Conservation (phyloP, 2,329 filamentous ascomycete genomes). For the Erysiphe pulchra region DNA sequence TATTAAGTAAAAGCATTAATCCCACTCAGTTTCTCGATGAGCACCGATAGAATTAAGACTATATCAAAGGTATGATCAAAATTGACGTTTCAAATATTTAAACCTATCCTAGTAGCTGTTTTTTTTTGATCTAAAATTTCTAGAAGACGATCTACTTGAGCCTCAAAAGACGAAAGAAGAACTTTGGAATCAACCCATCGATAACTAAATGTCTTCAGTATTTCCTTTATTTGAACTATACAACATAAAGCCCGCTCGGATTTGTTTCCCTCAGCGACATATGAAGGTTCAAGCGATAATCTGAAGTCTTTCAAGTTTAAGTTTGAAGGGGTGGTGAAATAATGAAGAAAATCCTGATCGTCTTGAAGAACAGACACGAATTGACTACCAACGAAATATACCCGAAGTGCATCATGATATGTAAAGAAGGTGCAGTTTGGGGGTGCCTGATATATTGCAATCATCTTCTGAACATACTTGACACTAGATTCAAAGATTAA, state of each 20-base stretch:
- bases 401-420: slow-evolving; percentile 66
- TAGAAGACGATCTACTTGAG: slow-evolving; percentile 8
- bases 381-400: slow-evolving; percentile 48
- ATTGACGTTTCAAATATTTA: not conserved
- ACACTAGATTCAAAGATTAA: slow-evolving; percentile 72
- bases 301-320: slow-evolving; percentile 15
- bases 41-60: not conserved
- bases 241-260: slow-evolving; percentile 28
- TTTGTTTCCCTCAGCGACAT: slow-evolving; percentile 20
- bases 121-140: slow-evolving; percentile 19
- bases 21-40: not conserved
- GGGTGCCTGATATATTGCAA: slow-evolving; percentile 35
- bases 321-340: slow-evolving; percentile 12
- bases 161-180: slow-evolving; percentile 27
- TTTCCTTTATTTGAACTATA: slow-evolving; percentile 26
- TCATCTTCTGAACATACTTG: slow-evolving; percentile 53
- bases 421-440: slow-evolving; percentile 45
- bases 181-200: slow-evolving; percentile 31
- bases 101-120: not conserved
- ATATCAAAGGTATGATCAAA: not conserved
- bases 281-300: slow-evolving; percentile 25
- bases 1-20: not conserved
- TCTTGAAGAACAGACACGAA: slow-evolving; percentile 34
- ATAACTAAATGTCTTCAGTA: slow-evolving; percentile 28
- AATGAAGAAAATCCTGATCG: slow-evolving; percentile 28